phyloP scores from a whole-genome alignment of 805 yeast genomes.

The Candida odintsovae region DNA sequence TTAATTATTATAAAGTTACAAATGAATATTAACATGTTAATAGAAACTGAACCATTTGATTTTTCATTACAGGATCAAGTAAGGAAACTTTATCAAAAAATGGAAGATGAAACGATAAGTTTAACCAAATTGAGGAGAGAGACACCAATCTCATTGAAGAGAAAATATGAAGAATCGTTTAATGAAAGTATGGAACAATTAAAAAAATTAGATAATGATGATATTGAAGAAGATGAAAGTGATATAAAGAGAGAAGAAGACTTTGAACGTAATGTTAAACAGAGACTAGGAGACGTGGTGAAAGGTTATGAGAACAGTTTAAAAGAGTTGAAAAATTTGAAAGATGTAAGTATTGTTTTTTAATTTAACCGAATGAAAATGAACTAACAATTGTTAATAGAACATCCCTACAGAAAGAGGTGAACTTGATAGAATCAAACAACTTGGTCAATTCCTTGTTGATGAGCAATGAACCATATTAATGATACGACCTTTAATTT shows the following conservation, averaged over 20 bases:
- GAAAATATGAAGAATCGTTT: constrained; percentile 31
- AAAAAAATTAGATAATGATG: background rate
- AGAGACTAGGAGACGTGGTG: constrained; percentile 4
- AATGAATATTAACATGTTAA: background rate
- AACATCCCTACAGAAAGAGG: background rate
- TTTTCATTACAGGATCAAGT: constrained; percentile 53
- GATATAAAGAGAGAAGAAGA: constrained; percentile 8
- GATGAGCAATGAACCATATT: background rate
- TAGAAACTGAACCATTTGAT: constrained; percentile 66
- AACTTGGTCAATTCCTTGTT: background rate
- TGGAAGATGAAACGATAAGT: constrained; percentile 57
- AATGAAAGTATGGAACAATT: constrained; percentile 25
- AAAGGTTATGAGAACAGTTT: constrained; percentile 15
- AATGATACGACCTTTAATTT: background rate
- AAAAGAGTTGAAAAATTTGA: constrained; percentile 11
- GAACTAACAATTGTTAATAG: background rate
- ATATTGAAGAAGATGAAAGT: constrained; percentile 3
- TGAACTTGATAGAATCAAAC: background rate
- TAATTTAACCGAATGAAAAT: constrained; percentile 1
- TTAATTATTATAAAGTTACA: too few relatives aligned
- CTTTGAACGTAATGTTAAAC: constrained; percentile 5
- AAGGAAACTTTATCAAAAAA: constrained; percentile 47
- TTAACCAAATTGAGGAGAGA: constrained; percentile 50
- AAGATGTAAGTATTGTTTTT: constrained; percentile 14
- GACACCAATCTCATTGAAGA: constrained; percentile 39